Conservation (phyloP, 345 rosid genomes). For the Psidium friedrichsthalianum region DNA sequence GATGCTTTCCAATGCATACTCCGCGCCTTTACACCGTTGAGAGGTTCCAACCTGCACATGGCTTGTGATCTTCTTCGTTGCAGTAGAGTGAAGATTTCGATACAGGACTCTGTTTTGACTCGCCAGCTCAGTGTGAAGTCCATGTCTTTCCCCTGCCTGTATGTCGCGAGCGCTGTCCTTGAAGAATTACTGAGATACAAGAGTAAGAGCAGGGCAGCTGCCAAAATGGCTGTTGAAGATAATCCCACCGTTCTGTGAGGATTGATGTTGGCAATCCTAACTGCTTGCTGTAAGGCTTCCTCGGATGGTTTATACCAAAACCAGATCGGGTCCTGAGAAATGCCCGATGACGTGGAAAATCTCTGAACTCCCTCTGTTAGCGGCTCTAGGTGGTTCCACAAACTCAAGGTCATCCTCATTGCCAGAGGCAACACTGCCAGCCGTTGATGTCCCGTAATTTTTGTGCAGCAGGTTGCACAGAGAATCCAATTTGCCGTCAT, state of each 20-base stretch:
- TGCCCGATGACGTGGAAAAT: slow-evolving; percentile 18
- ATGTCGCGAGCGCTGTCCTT: slow-evolving; percentile 77
- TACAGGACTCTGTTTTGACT: slow-evolving; percentile 3
- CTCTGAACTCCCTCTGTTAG: background rate
- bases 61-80: background rate
- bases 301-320: slow-evolving; percentile 56
- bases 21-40: slow-evolving; percentile 50
- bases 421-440: slow-evolving; percentile 26
- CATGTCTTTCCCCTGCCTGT: slow-evolving; percentile 50
- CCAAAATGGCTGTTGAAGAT: background rate
- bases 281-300: slow-evolving; percentile 52
- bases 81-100: background rate
- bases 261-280: slow-evolving; percentile 44
- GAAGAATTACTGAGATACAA: slow-evolving; percentile 50
- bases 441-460: slow-evolving; percentile 82
- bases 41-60: slow-evolving; percentile 58
- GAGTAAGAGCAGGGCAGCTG: background rate
- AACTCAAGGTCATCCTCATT: slow-evolving; percentile 15
- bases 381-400: slow-evolving; percentile 1
- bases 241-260: slow-evolving; percentile 63
- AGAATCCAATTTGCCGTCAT: slow-evolving; percentile 36
- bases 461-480: slow-evolving; percentile 50
- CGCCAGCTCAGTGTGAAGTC: slow-evolving; percentile 72
- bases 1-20: slow-evolving; percentile 67
- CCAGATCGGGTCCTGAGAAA: slow-evolving; percentile 11